phyloP scores from a whole-genome alignment of 208 protist genomes.

The Angomonas desouzai region DNA sequence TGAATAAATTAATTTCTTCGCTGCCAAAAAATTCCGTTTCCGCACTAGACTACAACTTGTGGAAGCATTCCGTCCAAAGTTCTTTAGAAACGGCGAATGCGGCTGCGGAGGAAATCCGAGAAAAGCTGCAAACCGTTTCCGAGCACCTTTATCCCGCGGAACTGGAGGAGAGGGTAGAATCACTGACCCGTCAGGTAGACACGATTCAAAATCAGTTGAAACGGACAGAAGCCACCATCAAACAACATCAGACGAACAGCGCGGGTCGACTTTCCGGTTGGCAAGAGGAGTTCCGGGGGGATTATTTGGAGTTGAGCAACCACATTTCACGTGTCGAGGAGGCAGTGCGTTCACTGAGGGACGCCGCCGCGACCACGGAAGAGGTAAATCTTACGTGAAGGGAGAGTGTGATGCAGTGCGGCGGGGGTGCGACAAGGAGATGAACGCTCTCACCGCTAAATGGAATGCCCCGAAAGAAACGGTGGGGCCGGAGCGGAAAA shows the following conservation, averaged over 20 bases:
- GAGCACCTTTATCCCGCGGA: neutral
- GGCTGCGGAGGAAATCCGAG: constrained; percentile 5
- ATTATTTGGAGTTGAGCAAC: neutral
- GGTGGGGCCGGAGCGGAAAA: neutral
- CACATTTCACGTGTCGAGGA: neutral
- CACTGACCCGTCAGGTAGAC: neutral
- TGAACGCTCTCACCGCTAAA: neutral
- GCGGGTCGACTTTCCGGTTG: neutral
- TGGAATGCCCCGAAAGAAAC: neutral
- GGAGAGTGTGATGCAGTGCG: neutral
- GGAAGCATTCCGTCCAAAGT: neutral
- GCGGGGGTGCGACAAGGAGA: constrained; percentile 9
- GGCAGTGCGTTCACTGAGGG: neutral
- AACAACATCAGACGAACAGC: neutral
- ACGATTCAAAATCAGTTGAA: neutral
- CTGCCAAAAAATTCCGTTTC: neutral
- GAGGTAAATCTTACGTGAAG: neutral
- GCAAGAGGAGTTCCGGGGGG: neutral
- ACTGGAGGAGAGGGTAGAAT: neutral
- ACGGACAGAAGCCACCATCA: neutral
- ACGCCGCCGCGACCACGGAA: neutral
- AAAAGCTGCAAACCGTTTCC: neutral
- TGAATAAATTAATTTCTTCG: constrained; percentile 7
- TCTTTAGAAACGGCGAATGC: neutral
- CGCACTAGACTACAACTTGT: neutral